phyloP scores from a whole-genome alignment of 2,329 filamentous ascomycete genomes.

The Penicillium sp. region DNA sequence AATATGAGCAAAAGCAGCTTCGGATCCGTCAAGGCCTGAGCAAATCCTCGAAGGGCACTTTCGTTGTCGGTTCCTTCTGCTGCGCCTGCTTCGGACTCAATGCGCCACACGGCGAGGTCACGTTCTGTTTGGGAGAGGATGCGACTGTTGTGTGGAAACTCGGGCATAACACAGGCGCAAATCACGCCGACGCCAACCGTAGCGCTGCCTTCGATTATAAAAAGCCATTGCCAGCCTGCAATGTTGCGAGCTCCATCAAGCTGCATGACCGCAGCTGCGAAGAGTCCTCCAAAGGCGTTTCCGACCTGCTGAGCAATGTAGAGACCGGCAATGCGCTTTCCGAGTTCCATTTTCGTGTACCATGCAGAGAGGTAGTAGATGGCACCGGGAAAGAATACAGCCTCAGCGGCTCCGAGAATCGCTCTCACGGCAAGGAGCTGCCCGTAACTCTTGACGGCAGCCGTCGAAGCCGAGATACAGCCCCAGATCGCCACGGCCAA shows the following conservation, averaged over 20 bases:
- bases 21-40: constrained; percentile 34
- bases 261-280: constrained; percentile 27
- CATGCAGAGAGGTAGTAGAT: constrained; percentile 43
- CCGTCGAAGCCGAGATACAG: constrained; percentile 58
- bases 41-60: constrained; percentile 23
- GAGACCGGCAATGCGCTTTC: constrained; percentile 31
- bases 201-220: constrained; percentile 30
- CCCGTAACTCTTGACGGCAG: constrained; percentile 53
- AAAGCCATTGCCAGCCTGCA: constrained; percentile 30
- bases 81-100: constrained; percentile 39
- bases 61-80: constrained; percentile 40
- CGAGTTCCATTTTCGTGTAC: constrained; percentile 40
- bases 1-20: constrained; percentile 42
- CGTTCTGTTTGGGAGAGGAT: constrained; percentile 26
- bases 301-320: constrained; percentile 30
- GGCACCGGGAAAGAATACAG: constrained; percentile 56
- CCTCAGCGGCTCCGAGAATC: constrained; percentile 63
- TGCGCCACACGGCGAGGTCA: constrained; percentile 25
- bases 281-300: constrained; percentile 29
- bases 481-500: constrained; percentile 61
- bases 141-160: constrained; percentile 43
- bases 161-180: constrained; percentile 39
- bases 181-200: constrained; percentile 31
- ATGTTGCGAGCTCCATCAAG: constrained; percentile 22
- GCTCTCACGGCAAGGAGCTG: constrained; percentile 59